These are phyloP conservation scores for Boletus rubroflammeus DNA, from an alignment of 768 basidiomycete genomes.

Conservation along the genomic window DNA sequence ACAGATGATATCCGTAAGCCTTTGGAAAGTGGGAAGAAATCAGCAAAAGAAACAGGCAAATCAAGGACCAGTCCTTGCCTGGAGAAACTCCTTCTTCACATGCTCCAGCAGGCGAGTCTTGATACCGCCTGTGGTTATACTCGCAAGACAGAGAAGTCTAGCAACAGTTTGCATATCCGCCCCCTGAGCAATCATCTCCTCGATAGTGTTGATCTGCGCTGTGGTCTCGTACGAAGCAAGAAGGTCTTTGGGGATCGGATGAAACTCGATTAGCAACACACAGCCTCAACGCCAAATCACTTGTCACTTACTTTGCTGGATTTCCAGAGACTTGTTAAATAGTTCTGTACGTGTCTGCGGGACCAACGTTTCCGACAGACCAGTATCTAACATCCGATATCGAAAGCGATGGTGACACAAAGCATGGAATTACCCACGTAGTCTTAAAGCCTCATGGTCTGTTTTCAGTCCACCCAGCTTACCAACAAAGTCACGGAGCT, in stretches of 20 bases:
- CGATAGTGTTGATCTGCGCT: conserved; percentile 79
- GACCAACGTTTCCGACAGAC: conserved; percentile 87
- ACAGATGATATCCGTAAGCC: conserved; percentile 74
- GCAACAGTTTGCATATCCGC: conserved; percentile 76
- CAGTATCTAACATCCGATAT: conserved; percentile 63
- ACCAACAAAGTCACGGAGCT: conserved; percentile 93
- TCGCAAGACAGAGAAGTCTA: conserved; percentile 81
- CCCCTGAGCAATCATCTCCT: conserved; percentile 86
- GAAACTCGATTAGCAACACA: conserved; percentile 6
- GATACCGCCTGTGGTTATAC: conserved; percentile 80
- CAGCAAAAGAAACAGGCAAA: background rate
- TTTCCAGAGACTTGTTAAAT: conserved; percentile 90
- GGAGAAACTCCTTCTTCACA: conserved; percentile 88
- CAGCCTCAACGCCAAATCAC: conserved; percentile 16
- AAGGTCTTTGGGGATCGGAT: conserved; percentile 55
- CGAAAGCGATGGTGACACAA: background rate
- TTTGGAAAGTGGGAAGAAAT: conserved; percentile 26
- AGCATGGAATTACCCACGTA: conserved; percentile 57
- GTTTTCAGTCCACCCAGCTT: conserved; percentile 88
- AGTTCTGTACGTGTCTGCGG: conserved; percentile 79
- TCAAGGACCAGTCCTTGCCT: conserved; percentile 40
- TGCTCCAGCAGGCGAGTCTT: conserved; percentile 84
- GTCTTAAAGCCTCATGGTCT: conserved; percentile 83
- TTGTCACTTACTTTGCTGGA: conserved; percentile 80
- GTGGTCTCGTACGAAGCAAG: conserved; percentile 86